phyloP scores from a whole-genome alignment of 176 grass and related monocot genomes.

The Aegilops sharonensis region DNA sequence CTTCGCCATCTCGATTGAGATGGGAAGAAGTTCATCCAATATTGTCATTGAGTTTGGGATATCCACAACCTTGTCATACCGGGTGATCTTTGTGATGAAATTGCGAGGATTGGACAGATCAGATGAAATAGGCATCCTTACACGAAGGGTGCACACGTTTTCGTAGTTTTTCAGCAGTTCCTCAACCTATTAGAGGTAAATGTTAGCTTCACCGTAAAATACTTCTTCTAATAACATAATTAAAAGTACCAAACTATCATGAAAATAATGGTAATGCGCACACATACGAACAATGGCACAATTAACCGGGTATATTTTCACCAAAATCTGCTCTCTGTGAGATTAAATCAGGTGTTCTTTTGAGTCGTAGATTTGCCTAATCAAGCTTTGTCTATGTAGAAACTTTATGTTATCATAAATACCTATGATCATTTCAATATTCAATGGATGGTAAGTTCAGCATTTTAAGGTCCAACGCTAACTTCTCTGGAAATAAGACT shows the following conservation, averaged over 20 bases:
- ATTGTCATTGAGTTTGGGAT: conserved; percentile 89
- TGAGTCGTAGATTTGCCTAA: not conserved
- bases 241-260: not conserved
- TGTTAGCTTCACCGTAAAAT: conserved; percentile 12
- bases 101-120: conserved; percentile 77
- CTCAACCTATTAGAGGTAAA: conserved; percentile 52
- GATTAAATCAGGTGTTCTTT: not conserved
- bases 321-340: not conserved
- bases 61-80: conserved; percentile 76
- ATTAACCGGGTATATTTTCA: not conserved
- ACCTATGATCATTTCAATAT: not conserved
- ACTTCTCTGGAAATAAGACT: not conserved
- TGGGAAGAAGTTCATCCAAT: conserved; percentile 80
- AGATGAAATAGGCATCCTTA: conserved; percentile 91
- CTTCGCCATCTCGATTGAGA: conserved; percentile 88
- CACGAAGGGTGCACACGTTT: conserved; percentile 75
- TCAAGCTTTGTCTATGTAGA: not conserved
- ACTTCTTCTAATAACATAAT: not conserved
- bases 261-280: not conserved
- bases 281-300: not conserved
- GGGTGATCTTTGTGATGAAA: conserved; percentile 79
- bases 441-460: not conserved
- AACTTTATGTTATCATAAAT: not conserved
- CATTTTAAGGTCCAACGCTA: not conserved
- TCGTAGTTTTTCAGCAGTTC: conserved; percentile 79